Percentiles rank a stretch among this genome's conserved stretches.
These are phyloP conservation scores for Filobasidium wieringae DNA, from an alignment of 768 basidiomycete species.

Conservation along the genomic window DNA sequence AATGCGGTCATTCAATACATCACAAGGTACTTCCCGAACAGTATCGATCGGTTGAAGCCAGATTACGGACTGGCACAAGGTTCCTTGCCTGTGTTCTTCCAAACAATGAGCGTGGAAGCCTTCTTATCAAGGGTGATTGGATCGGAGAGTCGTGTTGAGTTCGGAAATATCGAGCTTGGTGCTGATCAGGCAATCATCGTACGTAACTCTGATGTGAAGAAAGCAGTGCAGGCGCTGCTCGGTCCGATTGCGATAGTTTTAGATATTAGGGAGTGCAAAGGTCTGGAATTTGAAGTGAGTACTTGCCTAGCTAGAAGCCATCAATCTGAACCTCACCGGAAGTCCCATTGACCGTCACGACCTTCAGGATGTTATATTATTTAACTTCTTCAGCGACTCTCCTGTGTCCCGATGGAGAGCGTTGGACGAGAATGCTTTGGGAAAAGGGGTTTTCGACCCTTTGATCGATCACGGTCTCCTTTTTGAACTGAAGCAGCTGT, in stretches of 20 bases:
- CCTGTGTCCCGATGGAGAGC: neutral
- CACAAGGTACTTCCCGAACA: neutral
- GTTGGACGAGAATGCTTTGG: neutral
- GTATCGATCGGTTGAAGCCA: neutral
- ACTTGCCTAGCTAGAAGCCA: neutral
- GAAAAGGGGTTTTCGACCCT: neutral
- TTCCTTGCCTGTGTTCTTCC: neutral
- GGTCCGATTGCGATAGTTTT: neutral
- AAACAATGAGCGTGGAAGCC: neutral
- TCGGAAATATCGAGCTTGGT: neutral
- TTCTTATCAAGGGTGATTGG: neutral
- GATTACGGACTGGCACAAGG: neutral
- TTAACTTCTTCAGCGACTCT: neutral
- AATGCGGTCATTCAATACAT: neutral
- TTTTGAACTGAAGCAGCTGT: neutral
- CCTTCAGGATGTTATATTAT: neutral
- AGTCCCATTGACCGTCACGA: too few species aligned
- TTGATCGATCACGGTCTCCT: neutral
- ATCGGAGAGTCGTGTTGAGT: neutral
- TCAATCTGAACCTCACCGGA: too few species aligned
- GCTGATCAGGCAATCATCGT: neutral
- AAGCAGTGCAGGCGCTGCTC: neutral
- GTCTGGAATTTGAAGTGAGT: conserved; percentile 1
- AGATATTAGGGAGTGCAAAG: neutral
- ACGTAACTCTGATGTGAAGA: neutral